phyloP scores from a whole-genome alignment of 2,329 filamentous ascomycete genomes.

The Incumbomyces delicatus region DNA sequence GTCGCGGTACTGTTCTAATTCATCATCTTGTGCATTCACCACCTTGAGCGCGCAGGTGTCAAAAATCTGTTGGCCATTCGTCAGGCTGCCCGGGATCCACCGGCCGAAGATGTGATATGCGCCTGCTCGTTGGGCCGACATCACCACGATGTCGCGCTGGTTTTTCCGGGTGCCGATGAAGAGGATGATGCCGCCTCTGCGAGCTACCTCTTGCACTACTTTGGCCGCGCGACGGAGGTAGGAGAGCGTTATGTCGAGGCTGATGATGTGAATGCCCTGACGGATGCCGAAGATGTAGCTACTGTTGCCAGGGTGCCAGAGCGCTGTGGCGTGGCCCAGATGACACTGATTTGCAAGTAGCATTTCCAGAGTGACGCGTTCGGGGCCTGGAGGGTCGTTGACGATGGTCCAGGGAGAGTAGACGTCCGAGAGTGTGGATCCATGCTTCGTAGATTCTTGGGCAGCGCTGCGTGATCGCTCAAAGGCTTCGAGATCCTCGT shows the following conservation, averaged over 20 bases:
- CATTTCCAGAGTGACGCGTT: slow-evolving; percentile 80
- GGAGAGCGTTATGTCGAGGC: slow-evolving; percentile 76
- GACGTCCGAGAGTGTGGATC: neutral
- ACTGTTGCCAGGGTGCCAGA: slow-evolving; percentile 92
- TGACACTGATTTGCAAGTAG: slow-evolving; percentile 80
- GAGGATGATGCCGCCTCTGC: slow-evolving; percentile 71
- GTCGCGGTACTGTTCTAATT: slow-evolving; percentile 51
- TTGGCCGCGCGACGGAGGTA: slow-evolving; percentile 89
- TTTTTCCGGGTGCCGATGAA: slow-evolving; percentile 82
- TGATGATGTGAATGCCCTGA: slow-evolving; percentile 85
- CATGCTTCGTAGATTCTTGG: neutral
- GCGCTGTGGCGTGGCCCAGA: slow-evolving; percentile 78
- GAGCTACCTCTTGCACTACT: slow-evolving; percentile 77
- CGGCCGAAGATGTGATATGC: slow-evolving; percentile 85
- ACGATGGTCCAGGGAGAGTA: slow-evolving; percentile 29
- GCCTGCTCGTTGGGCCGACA: slow-evolving; percentile 64
- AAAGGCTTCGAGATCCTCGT: neutral
- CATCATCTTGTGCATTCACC: slow-evolving; percentile 63
- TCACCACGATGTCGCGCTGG: slow-evolving; percentile 70
- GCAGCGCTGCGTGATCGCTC: neutral
- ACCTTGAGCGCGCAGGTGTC: slow-evolving; percentile 59
- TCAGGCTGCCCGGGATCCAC: slow-evolving; percentile 86
- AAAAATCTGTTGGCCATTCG: slow-evolving; percentile 87
- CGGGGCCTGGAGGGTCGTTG: slow-evolving; percentile 60
- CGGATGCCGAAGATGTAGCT: slow-evolving; percentile 89